Evolutionary conservation across 192 early-diverging fungal species (phyloP), one percentile per base, ranked within the genome.

Genomic region (Gigaspora rosea): DNA sequence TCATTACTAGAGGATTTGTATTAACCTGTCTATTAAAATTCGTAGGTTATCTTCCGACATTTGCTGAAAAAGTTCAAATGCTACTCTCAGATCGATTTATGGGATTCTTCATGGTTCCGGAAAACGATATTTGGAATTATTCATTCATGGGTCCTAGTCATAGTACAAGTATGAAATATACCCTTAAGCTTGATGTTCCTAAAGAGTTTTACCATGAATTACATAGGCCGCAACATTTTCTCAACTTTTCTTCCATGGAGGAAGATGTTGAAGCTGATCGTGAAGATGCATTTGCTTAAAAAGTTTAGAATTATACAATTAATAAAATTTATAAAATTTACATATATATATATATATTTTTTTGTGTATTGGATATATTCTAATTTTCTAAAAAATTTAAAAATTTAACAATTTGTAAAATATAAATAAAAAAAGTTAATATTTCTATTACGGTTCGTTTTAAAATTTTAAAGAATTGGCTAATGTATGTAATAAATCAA

Each of bases 101-200:
- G 74, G 97, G 97, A 49, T 96, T 92, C 90, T 99, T 99, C 72
- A 96, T 99, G 96, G 96, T 98, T 3, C 97, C 97, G 0, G 92
- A 91, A 52, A 93, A 95, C 52, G 94, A 93, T 49, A 84, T 97
- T 69, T 99, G 97, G 97, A 99, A 99, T 84, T 98, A 97, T 84
- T 96, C 96, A 84, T 97, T 99, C 82, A 97, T 97, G 95, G 97
- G 96, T 11, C 93, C 97, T 11, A 92, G 91, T 73, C 95, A 96
- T 78, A 89, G 92, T 33, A 87, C 91, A 0, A 94, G 95, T 65
- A 98, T 98, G 97, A 93, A 94, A 78, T 98, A 99, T 78, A 84
- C 86, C 8, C 81, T 98, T 67, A 91, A 90, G 56, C 84, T 99
- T 68, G 97, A 98, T 76, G 90, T 93, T 48, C 96, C 97, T 12